Evolutionary conservation across 371 early-diverging fungal genomes (phyloP), one percentile per base, ranked within the genome.

Genomic region (Mortierella sp.): DNA sequence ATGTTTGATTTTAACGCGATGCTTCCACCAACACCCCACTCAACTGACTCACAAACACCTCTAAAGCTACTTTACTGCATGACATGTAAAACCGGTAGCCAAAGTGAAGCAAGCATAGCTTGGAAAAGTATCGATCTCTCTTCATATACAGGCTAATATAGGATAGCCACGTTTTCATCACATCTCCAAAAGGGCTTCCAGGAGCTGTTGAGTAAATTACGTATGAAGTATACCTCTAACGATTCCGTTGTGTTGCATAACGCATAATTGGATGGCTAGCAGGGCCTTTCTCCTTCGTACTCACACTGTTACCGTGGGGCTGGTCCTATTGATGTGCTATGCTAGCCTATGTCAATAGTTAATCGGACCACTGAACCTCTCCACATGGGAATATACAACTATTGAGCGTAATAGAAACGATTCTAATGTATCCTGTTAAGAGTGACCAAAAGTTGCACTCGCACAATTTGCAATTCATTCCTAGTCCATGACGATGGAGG

Each of bases 401-500:
- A 29, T 35, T 37, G 40, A 42, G 43, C 19, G 19, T 34, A 23
- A 66, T 29, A 29, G 31, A 45, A 40, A 37, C 37, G 34, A 67
- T 70, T 70, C 70, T 58, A 70, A 64, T 70, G 56, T 22, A 31
- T 15, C 47, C 64, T 26, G 22, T 5, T 6, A 51, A 51, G 51
- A 51, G 23, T 51, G 23, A 22, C 51, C 51, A 51, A 51, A n/a
- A n/a, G 51, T 53, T 26, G 43, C 8, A 69, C 32, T n/a, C n/a
- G n/a, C n/a, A n/a, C n/a, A n/a, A n/a, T n/a, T n/a, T 37, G 37
- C 56, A 53, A 29, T 31, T 28, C 42, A 40, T 65, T 65, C 58
- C n/a, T n/a, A 42, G 61, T 23, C 70, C 70, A 60, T 64, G 65
- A 65, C 71, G 65, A 37, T 40, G 63, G 59, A 61, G n/a, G n/a